These are phyloP conservation scores for Lactarius pseudohatsudake DNA, from an alignment of 768 basidiomycete species.

Conservation along the genomic window DNA sequence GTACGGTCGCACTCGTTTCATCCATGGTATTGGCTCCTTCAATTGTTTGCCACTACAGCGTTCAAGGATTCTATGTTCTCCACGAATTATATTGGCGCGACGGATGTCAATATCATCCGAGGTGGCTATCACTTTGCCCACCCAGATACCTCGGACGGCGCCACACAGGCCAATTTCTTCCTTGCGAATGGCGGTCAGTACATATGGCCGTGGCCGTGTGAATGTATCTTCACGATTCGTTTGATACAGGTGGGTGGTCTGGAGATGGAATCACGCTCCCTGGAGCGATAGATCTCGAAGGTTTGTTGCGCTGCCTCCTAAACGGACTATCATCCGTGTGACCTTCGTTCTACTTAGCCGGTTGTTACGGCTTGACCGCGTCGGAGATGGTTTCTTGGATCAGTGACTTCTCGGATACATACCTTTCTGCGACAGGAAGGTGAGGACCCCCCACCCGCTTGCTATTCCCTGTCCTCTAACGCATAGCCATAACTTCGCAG, in stretches of 20 bases:
- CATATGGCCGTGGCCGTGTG: neutral
- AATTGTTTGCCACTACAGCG: constrained; percentile 21
- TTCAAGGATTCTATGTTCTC: constrained; percentile 48
- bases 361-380: constrained; percentile 55
- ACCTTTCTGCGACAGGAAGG: constrained; percentile 48
- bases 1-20: constrained; percentile 34
- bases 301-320: constrained; percentile 36
- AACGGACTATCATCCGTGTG: neutral
- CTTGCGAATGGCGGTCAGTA: constrained; percentile 38
- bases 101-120: constrained; percentile 55
- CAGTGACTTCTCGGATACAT: constrained; percentile 59
- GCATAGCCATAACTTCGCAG: constrained; percentile 30
- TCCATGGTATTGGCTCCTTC: constrained; percentile 29
- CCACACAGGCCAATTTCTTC: constrained; percentile 60
- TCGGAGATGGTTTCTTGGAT: constrained; percentile 64
- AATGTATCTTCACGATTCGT: neutral
- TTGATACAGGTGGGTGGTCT: constrained; percentile 50
- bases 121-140: constrained; percentile 64
- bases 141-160: constrained; percentile 57
- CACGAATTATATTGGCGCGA: constrained; percentile 55
- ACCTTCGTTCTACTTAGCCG: constrained; percentile 28
- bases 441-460: constrained; percentile 31
- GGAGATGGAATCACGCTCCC: constrained; percentile 60
- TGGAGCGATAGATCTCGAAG: constrained; percentile 63
- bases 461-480: neutral